Evolutionary conservation across 1,284 basidiomycete species (phyloP).

Genomic region (Caloboletus firmus): DNA sequence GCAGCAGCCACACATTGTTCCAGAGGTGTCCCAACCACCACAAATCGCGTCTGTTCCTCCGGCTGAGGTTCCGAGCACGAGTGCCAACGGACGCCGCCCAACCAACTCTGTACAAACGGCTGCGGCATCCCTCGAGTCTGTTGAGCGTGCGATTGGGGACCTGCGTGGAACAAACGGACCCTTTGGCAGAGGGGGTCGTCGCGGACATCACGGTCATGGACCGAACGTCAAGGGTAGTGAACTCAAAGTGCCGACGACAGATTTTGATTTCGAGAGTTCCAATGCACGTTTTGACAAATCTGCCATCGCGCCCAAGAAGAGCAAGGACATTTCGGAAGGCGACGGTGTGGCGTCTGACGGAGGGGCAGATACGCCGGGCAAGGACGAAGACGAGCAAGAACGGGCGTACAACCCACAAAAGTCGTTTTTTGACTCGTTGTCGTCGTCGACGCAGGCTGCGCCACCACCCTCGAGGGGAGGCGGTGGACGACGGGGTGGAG

Average conservation of each 20-base stretch:
- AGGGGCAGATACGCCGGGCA: constrained; percentile 8
- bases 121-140: constrained; percentile 71
- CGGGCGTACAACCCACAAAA: constrained; percentile 69
- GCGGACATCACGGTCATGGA: constrained; percentile 35
- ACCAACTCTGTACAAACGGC: constrained; percentile 64
- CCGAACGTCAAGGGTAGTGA: constrained; percentile 26
- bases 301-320: constrained; percentile 43
- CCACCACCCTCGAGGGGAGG: constrained; percentile 41
- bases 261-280: constrained; percentile 74
- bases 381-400: constrained; percentile 32
- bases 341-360: constrained; percentile 23
- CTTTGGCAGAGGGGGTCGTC: constrained; percentile 41
- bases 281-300: constrained; percentile 79
- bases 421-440: constrained; percentile 78
- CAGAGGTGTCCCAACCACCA: constrained; percentile 29
- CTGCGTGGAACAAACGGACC: constrained; percentile 55
- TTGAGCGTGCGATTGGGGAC: constrained; percentile 78
- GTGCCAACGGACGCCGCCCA: constrained; percentile 27
- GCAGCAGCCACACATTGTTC: constrained; percentile 28
- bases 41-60: constrained; percentile 16
- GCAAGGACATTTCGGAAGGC: constrained; percentile 31
- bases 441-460: constrained; percentile 49
- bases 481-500: constrained; percentile 49
- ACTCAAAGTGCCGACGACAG: constrained; percentile 63
- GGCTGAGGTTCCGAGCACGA: constrained; percentile 26